Conservation (phyloP, 306 rosid species). For the Cotoneaster glaucophyllus region DNA sequence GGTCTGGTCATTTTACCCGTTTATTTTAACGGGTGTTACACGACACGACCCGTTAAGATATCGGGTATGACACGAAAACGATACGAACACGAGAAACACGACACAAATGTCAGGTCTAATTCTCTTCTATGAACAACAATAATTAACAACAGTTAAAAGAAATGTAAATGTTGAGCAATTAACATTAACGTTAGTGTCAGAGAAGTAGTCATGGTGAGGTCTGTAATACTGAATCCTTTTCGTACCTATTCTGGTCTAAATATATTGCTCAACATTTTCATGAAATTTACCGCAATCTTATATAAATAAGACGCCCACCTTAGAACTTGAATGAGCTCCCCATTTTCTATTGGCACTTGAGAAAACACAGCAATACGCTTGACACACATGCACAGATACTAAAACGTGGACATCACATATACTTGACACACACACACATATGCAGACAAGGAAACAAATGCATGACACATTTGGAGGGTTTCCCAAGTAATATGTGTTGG, state of each 20-base stretch:
- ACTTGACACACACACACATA: background rate
- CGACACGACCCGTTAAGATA: too few relatives aligned
- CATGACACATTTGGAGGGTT: background rate
- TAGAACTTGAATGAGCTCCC: slow-evolving; percentile 88
- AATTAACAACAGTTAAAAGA: too few relatives aligned
- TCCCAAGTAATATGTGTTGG: background rate
- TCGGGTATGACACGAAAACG: too few relatives aligned
- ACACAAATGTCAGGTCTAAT: too few relatives aligned
- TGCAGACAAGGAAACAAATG: background rate
- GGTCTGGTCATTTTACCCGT: too few relatives aligned
- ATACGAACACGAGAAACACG: too few relatives aligned
- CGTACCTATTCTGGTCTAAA: slow-evolving; percentile 88
- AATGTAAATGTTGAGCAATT: too few relatives aligned
- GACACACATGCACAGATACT: too few relatives aligned
- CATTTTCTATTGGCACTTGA: slow-evolving; percentile 87
- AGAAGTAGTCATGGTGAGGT: slow-evolving; percentile 41
- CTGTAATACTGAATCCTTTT: slow-evolving; percentile 78
- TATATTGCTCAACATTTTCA: slow-evolving; percentile 15
- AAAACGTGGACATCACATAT: background rate
- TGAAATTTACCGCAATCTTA: background rate
- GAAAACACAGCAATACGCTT: slow-evolving; percentile 83
- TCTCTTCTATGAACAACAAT: too few relatives aligned
- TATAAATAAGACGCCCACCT: slow-evolving; percentile 52
- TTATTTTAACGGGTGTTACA: too few relatives aligned
- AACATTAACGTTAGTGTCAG: too few relatives aligned